These are phyloP conservation scores for Epichloe scottii DNA, from an alignment of 2,329 filamentous ascomycete genomes.

Conservation along the genomic window DNA sequence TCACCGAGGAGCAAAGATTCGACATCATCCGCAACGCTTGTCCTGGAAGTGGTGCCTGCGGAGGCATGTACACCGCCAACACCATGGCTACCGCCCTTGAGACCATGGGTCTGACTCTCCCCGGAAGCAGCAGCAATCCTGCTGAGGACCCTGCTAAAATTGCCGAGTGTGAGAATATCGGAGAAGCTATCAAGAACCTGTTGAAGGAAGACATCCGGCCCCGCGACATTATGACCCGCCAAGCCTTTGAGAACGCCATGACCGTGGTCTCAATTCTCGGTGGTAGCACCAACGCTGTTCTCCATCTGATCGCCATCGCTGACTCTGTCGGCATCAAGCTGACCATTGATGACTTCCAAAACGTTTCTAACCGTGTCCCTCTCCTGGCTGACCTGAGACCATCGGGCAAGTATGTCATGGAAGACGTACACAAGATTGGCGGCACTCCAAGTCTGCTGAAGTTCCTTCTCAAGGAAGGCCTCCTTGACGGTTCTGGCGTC, in stretches of 20 bases:
- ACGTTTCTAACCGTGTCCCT: constrained; percentile 64
- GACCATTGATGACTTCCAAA: constrained; percentile 77
- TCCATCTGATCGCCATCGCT: constrained; percentile 75
- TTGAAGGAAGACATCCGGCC: constrained; percentile 67
- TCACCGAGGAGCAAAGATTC: constrained; percentile 80
- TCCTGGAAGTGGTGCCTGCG: constrained; percentile 52
- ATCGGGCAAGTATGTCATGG: constrained; percentile 79
- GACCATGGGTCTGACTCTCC: constrained; percentile 79
- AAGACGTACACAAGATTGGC: constrained; percentile 71
- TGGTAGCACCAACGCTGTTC: constrained; percentile 74
- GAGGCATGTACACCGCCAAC: constrained; percentile 88
- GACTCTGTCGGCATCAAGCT: constrained; percentile 71
- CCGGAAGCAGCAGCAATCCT: constrained; percentile 68
- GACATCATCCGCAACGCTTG: constrained; percentile 92
- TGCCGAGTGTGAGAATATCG: constrained; percentile 59
- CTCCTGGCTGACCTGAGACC: constrained; percentile 77
- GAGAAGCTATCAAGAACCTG: constrained; percentile 60
- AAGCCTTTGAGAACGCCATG: constrained; percentile 80
- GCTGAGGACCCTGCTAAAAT: constrained; percentile 62
- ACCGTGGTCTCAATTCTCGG: constrained; percentile 70
- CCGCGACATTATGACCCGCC: constrained; percentile 63
- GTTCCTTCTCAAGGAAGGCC: constrained; percentile 68
- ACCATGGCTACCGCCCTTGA: constrained; percentile 89
- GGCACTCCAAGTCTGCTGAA: constrained; percentile 82
- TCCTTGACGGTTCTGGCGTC: constrained; percentile 67